phyloP scores from a whole-genome alignment of 2,329 filamentous ascomycete species.

The Teratosphaeriaceae sp. region DNA sequence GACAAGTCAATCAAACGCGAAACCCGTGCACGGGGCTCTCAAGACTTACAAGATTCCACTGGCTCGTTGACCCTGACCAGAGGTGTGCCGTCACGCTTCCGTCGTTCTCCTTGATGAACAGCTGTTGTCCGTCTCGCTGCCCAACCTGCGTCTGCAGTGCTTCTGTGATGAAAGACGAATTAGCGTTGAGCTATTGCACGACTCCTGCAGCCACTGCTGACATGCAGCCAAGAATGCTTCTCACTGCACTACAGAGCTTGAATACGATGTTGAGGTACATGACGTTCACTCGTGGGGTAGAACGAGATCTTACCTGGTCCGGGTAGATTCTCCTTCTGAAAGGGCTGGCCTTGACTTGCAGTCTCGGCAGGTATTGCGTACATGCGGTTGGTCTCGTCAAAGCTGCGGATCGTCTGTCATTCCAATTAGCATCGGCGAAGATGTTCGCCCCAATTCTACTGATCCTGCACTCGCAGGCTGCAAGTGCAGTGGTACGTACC shows the following conservation, averaged over 20 bases:
- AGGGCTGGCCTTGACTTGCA: conserved; percentile 52
- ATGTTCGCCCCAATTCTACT: no score
- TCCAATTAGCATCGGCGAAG: not conserved
- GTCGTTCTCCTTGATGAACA: conserved; percentile 79
- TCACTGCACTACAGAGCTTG: no score
- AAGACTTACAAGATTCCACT: conserved; percentile 27
- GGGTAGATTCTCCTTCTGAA: conserved; percentile 89
- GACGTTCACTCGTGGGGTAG: no score
- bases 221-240: not conserved
- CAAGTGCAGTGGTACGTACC: conserved; percentile 28
- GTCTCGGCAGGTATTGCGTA: conserved; percentile 49
- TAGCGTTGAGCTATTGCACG: not conserved
- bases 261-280: no score
- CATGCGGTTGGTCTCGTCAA: conserved; percentile 59
- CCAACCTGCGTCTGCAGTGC: conserved; percentile 76
- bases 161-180: conserved; percentile 40
- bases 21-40: no score
- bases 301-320: conserved; percentile 51
- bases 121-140: conserved; percentile 93
- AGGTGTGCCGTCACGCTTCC: conserved; percentile 80
- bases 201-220: not conserved
- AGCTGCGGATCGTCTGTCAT: conserved; percentile 51
- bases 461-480: no score
- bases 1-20: no score
- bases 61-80: conserved; percentile 57